Conservation (phyloP, 805 yeast species). For the Candida berthetii region DNA sequence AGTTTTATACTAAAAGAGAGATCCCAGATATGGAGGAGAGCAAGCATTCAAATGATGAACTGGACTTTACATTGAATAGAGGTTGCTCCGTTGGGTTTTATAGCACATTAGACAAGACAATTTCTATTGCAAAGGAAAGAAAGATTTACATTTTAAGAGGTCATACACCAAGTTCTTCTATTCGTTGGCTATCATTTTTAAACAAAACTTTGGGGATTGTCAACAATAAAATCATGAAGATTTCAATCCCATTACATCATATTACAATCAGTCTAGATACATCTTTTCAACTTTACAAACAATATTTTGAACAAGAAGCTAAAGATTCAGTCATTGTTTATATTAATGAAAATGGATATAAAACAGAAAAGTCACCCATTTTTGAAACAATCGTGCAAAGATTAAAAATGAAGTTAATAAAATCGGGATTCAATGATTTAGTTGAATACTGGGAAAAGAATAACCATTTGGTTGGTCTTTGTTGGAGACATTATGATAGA, state of each 20-base stretch:
- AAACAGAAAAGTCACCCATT: conserved; percentile 16
- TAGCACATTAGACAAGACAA: conserved; percentile 64
- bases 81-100: conserved; percentile 44
- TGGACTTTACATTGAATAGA: conserved; percentile 24
- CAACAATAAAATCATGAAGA: conserved; percentile 34
- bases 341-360: conserved; percentile 16
- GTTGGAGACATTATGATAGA: conserved; percentile 66
- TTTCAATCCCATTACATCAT: conserved; percentile 37
- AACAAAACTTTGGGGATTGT: conserved; percentile 38
- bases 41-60: conserved; percentile 11
- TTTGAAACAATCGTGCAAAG: conserved; percentile 33
- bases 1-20: conserved; percentile 48
- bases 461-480: conserved; percentile 39
- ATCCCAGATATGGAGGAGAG: conserved; percentile 18
- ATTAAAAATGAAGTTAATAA: conserved; percentile 27
- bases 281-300: conserved; percentile 5
- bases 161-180: conserved; percentile 44
- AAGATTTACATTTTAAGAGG: conserved; percentile 50
- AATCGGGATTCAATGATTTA: conserved; percentile 18
- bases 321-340: background rate
- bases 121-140: conserved; percentile 38
- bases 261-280: conserved; percentile 21
- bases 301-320: conserved; percentile 1
- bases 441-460: conserved; percentile 18
- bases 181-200: conserved; percentile 61